Percentiles rank a stretch among this genome's conserved stretches.
phyloP scores from a whole-genome alignment of 345 rosid genomes.

The Hirschfeldia incana region DNA sequence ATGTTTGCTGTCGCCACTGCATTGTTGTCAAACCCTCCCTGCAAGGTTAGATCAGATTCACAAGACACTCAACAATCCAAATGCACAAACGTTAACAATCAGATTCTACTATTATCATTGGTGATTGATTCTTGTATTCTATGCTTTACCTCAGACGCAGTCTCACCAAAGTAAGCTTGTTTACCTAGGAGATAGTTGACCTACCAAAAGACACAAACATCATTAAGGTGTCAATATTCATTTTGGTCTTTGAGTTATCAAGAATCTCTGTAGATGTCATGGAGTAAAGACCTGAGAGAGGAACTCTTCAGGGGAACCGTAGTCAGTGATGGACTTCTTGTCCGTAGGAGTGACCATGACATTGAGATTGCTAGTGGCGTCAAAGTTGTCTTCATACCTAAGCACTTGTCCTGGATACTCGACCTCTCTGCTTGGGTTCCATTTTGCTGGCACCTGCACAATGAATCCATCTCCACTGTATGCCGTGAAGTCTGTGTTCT shows the following conservation, averaged over 20 bases:
- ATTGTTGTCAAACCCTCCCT: constrained; percentile 85
- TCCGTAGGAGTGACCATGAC: constrained; percentile 79
- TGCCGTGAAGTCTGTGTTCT: constrained; percentile 75
- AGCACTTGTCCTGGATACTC: constrained; percentile 96
- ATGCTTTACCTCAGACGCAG: constrained; percentile 69
- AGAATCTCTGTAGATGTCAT: background rate
- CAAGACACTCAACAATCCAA: background rate
- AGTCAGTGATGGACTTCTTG: constrained; percentile 77
- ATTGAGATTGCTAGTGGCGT: constrained; percentile 58
- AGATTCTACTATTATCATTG: no score
- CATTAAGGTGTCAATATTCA: background rate
- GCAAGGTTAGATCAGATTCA: constrained; percentile 13
- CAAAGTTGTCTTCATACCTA: constrained; percentile 92
- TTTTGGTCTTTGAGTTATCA: background rate
- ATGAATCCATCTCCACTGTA: constrained; percentile 80
- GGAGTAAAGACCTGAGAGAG: constrained; percentile 54
- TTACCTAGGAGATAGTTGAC: constrained; percentile 85
- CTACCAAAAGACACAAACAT: constrained; percentile 42
- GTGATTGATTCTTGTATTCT: no score
- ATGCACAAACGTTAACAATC: constrained; percentile 11
- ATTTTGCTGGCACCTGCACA: constrained; percentile 74
- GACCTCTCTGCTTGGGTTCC: constrained; percentile 90
- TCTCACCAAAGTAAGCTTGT: constrained; percentile 68
- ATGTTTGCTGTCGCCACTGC: constrained; percentile 88
- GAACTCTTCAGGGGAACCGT: constrained; percentile 77